Conservation (phyloP, 345 rosid genomes). For the Carallia brachiata region DNA sequence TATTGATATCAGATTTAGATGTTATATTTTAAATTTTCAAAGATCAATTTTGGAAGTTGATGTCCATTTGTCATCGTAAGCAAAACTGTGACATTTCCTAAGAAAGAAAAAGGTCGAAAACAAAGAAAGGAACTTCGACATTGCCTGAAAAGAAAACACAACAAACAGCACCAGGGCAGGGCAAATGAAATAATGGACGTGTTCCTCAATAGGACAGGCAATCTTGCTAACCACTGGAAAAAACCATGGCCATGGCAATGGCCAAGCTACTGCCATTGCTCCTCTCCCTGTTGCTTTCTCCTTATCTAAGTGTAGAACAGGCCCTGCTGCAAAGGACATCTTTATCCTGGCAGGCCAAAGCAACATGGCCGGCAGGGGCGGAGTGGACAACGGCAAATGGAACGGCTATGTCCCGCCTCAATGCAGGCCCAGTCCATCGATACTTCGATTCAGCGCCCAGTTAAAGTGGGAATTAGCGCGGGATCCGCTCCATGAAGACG, state of each 20-base stretch:
- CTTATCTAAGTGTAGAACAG: background rate
- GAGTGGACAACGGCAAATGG: constrained; percentile 13
- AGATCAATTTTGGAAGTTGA: no score
- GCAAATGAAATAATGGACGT: no score
- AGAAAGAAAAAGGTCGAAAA: no score
- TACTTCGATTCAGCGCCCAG: constrained; percentile 12
- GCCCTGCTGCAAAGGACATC: constrained; percentile 14
- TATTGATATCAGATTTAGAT: no score
- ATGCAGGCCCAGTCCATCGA: constrained; percentile 17
- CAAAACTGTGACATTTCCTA: no score
- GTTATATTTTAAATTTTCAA: no score
- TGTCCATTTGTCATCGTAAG: no score
- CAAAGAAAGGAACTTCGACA: no score
- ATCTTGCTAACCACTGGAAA: no score
- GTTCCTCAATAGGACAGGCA: no score
- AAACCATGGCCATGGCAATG: constrained; percentile 1
- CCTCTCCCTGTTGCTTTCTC: background rate
- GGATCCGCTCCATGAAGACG: constrained; percentile 21
- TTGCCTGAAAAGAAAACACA: no score
- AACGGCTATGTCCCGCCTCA: constrained; percentile 14
- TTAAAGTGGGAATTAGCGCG: constrained; percentile 20
- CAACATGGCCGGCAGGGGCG: constrained; percentile 34
- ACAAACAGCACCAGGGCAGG: no score
- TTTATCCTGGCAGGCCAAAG: constrained; percentile 26
- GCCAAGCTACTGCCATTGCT: background rate